Evolutionary conservation across 805 yeast species (phyloP).

Genomic region (Kockiozyma suomiensis): DNA sequence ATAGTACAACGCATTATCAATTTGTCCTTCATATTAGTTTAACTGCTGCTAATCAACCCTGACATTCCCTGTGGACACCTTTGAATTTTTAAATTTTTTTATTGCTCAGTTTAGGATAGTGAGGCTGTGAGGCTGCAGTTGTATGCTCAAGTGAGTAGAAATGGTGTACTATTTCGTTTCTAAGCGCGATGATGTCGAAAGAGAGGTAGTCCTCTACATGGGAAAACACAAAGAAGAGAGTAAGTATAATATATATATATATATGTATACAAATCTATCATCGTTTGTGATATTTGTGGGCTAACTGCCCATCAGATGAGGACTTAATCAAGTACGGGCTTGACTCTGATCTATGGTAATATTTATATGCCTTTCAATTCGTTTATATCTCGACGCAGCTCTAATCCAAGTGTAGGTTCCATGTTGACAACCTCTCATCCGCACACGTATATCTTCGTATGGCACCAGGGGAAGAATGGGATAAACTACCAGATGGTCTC

Average conservation of each 20-base stretch:
- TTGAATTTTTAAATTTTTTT: too few relatives aligned
- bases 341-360: conserved; percentile 66
- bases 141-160: too few relatives aligned
- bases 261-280: not conserved
- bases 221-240: conserved; percentile 76
- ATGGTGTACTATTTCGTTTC: conserved; percentile 54
- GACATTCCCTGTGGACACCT: too few relatives aligned
- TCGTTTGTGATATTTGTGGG: too few relatives aligned
- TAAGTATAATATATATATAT: conserved; percentile 28
- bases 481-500: conserved; percentile 55
- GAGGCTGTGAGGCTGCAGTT: too few relatives aligned
- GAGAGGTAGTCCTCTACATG: conserved; percentile 55
- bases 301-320: conserved; percentile 48
- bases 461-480: conserved; percentile 50
- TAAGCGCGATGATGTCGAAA: conserved; percentile 42
- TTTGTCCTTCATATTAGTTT: too few relatives aligned
- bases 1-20: too few relatives aligned
- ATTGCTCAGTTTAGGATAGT: too few relatives aligned
- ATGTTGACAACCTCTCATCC: conserved; percentile 72
- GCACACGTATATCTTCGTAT: conserved; percentile 75
- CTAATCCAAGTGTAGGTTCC: conserved; percentile 49
- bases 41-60: too few relatives aligned
- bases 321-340: conserved; percentile 62
- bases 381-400: too few relatives aligned
- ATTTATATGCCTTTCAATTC: too few relatives aligned